Evolutionary conservation across 2,329 filamentous ascomycete species (phyloP).

Genomic region (Fusarium tanahbumbuense): DNA sequence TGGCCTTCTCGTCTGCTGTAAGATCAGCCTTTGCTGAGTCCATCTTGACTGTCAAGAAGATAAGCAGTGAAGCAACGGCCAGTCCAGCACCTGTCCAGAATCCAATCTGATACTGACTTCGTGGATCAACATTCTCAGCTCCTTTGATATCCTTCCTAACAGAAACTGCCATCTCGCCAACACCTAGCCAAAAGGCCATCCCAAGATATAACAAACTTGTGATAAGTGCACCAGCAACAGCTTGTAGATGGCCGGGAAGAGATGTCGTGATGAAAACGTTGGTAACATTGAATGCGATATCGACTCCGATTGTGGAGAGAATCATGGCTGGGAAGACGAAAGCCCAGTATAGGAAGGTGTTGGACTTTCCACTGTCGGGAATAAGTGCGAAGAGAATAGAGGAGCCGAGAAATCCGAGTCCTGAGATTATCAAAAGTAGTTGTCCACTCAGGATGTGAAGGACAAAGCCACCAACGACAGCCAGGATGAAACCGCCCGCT

Average conservation of each 20-base stretch:
- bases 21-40: constrained; percentile 66
- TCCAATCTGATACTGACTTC: constrained; percentile 70
- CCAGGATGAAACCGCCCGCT: constrained; percentile 74
- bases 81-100: constrained; percentile 75
- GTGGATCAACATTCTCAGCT: constrained; percentile 52
- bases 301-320: constrained; percentile 76
- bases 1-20: constrained; percentile 67
- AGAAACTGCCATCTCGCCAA: constrained; percentile 73
- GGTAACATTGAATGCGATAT: constrained; percentile 79
- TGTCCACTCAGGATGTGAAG: constrained; percentile 74
- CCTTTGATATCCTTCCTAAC: constrained; percentile 53
- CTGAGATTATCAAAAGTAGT: constrained; percentile 71
- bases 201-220: constrained; percentile 74
- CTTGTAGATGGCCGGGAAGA: constrained; percentile 74
- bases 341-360: constrained; percentile 69
- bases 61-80: constrained; percentile 61
- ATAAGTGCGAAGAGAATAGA: constrained; percentile 73
- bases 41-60: constrained; percentile 69
- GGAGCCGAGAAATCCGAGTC: constrained; percentile 67
- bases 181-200: constrained; percentile 76
- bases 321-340: constrained; percentile 79
- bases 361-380: constrained; percentile 59
- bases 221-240: constrained; percentile 73
- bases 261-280: constrained; percentile 83
- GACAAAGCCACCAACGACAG: constrained; percentile 71